Base-by-base conservation (phyloP, 768 basidiomycete genomes). In the Kwoniella pini region DNA sequence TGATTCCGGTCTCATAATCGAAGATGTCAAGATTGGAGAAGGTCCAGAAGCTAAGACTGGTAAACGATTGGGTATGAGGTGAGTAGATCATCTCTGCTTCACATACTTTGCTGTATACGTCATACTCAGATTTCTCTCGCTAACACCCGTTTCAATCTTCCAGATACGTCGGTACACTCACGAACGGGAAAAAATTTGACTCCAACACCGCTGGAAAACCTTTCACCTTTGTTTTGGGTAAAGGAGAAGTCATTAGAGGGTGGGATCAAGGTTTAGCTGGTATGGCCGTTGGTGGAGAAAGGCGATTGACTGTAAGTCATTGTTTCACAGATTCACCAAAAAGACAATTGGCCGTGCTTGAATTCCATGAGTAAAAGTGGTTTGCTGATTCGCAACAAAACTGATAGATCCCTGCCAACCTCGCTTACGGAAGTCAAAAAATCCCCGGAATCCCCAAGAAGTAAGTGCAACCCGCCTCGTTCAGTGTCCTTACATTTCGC, bases 201-300 rank as follows among this genome's bases (percentile, higher is more conserved):
- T 46, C 74, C 72, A 77, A 74, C 67, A 74, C 72, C 33, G 36
- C 68, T 43, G 71, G 74, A 33, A 57, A 69, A 56, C 69, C 90
- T 85, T 88, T 92, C 79, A 79, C 80, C 42, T 93, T 93, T 83
- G 83, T 80, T 28, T 83, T 98, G 22, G 95, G 94, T 36, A 81
- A 84, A 60, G 91, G 90, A 24, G 88, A 95, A 75, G 95, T 98
- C 53, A 96, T 98, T 80, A 55, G 54, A 52, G 77, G 79, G 45
- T 96, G 94, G 93, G 95, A 97, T 69, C 82, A 90, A 71, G 95
- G 94, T 39, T 82, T 97, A 57, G 86, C 82, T 28, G 95, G 95
- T 31, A 96, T 98, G 93, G 87, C 90, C 69, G 85, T 88, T 39
- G 82, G 82, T 44, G 93, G 94, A 26, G 93, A 97, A 80, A 85